Percentiles rank a stretch among this genome's conserved stretches.
Evolutionary conservation across 1,139 yeast genomes (phyloP).

Genomic region (Taphrina sp.): DNA sequence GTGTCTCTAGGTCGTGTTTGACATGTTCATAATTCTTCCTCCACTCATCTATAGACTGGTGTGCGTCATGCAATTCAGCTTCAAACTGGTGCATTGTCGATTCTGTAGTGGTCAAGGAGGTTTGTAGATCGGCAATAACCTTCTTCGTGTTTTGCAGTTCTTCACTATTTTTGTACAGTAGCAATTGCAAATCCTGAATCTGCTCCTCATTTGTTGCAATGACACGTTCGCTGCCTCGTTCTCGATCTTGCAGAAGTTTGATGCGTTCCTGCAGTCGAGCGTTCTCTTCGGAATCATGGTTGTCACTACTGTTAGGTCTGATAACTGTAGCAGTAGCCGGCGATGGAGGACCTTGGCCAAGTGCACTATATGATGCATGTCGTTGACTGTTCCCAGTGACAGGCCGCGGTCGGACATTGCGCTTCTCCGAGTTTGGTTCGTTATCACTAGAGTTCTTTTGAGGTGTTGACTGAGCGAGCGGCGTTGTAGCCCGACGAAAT

Average conservation of each 20-base stretch:
- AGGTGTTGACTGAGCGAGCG: slow-evolving; percentile 29
- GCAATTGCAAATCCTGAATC: slow-evolving; percentile 12
- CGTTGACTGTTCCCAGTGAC: neutral
- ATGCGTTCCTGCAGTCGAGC: slow-evolving; percentile 2
- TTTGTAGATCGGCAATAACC: neutral
- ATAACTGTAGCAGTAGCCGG: neutral
- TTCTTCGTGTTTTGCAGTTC: slow-evolving; percentile 3
- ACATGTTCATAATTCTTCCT: too few species aligned
- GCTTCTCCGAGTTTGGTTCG: slow-evolving; percentile 1
- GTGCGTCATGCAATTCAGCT: neutral
- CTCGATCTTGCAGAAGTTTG: slow-evolving; percentile 14
- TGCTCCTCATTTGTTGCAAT: slow-evolving; percentile 14
- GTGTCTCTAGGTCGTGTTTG: too few species aligned
- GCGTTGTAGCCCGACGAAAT: neutral
- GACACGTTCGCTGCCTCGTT: slow-evolving; percentile 15
- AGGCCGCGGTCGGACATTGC: slow-evolving; percentile 1
- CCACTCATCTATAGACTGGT: too few species aligned
- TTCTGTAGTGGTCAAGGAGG: slow-evolving; percentile 6
- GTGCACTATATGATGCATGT: neutral
- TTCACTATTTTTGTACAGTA: neutral
- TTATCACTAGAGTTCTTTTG: neutral
- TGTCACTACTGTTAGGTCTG: neutral
- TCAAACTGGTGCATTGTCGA: slow-evolving; percentile 12
- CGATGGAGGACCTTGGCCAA: neutral
- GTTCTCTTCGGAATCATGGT: neutral